Evolutionary conservation across 2,329 filamentous ascomycete genomes (phyloP).

Genomic region (Macrophomina pseudophaseolina): DNA sequence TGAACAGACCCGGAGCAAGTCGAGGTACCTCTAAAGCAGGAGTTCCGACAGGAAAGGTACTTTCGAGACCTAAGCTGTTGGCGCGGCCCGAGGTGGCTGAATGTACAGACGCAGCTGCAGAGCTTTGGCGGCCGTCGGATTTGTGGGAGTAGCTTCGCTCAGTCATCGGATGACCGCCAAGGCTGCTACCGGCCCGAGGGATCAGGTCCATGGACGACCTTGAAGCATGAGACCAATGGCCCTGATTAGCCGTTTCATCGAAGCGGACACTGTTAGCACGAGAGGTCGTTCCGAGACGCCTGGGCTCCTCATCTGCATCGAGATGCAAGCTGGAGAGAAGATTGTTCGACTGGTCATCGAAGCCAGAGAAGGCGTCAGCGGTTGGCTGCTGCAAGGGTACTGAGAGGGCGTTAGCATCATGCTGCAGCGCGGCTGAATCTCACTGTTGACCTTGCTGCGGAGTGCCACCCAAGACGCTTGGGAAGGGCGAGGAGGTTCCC

Average conservation of each 20-base stretch:
- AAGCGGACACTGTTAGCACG: conserved; percentile 97
- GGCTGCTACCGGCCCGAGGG: conserved; percentile 77
- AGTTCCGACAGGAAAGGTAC: conserved; percentile 61
- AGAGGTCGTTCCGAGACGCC: conserved; percentile 83
- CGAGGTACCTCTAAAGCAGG: conserved; percentile 66
- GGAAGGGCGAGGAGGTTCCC: conserved; percentile 84
- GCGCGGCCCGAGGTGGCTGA: conserved; percentile 79
- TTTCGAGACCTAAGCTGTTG: conserved; percentile 85
- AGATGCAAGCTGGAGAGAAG: conserved; percentile 81
- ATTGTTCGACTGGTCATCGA: conserved; percentile 84
- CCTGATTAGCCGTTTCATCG: conserved; percentile 91
- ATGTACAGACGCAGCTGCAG: conserved; percentile 80
- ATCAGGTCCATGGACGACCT: conserved; percentile 84
- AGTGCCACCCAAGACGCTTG: conserved; percentile 79
- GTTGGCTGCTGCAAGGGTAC: conserved; percentile 79
- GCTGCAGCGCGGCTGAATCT: conserved; percentile 1
- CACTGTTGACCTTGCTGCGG: conserved; percentile 76
- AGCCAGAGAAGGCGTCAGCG: conserved; percentile 85
- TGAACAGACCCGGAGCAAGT: conserved; percentile 81
- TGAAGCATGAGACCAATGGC: conserved; percentile 83
- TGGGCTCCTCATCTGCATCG: conserved; percentile 84
- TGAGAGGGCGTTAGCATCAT: conserved; percentile 47
- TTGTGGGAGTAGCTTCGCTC: conserved; percentile 93
- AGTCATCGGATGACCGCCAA: conserved; percentile 80
- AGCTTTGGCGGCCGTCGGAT: conserved; percentile 93